Percentiles rank a stretch among this genome's conserved stretches.
Conservation (phyloP, 192 early-diverging fungal genomes). For the Globomyces pollinis-pini region DNA sequence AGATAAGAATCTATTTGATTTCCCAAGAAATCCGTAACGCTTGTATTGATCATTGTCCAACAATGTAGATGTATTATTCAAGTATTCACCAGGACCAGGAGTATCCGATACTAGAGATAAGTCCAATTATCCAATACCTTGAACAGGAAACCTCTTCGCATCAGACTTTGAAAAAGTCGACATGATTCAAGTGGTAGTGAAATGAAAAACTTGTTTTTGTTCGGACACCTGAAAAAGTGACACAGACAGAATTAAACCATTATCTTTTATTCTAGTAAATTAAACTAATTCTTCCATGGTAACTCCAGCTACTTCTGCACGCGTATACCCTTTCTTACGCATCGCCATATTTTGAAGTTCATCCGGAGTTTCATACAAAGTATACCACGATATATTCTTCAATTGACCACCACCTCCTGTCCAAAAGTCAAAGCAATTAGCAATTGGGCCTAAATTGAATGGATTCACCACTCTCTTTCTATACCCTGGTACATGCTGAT, state of each 20-base stretch:
- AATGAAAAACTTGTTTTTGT: no score
- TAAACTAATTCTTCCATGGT: conserved; percentile 5
- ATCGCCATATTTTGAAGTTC: conserved; percentile 1
- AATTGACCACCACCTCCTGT: conserved; percentile 3
- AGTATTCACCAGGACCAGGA: conserved; percentile 24
- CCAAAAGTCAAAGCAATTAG: conserved; percentile 86
- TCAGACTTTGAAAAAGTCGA: no score
- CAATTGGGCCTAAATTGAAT: conserved; percentile 70
- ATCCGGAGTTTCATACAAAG: conserved; percentile 8
- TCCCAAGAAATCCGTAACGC: conserved; percentile 25
- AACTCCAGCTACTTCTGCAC: background rate
- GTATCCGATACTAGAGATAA: conserved; percentile 10
- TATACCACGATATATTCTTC: conserved; percentile 10
- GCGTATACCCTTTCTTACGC: conserved; percentile 5
- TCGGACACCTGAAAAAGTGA: background rate
- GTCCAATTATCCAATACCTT: no score
- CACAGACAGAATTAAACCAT: background rate
- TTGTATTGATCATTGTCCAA: conserved; percentile 19
- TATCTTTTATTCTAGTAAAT: background rate
- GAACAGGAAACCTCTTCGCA: no score
- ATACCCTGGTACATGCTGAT: conserved; percentile 30
- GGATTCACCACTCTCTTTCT: conserved; percentile 46
- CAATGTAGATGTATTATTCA: background rate
- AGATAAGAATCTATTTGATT: conserved; percentile 21
- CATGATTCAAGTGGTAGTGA: no score